A percentile compares a stretch with the other conserved stretches of the same genome.
phyloP scores from a whole-genome alignment of 768 basidiomycete genomes.

The Leccinum fibrillosum region DNA sequence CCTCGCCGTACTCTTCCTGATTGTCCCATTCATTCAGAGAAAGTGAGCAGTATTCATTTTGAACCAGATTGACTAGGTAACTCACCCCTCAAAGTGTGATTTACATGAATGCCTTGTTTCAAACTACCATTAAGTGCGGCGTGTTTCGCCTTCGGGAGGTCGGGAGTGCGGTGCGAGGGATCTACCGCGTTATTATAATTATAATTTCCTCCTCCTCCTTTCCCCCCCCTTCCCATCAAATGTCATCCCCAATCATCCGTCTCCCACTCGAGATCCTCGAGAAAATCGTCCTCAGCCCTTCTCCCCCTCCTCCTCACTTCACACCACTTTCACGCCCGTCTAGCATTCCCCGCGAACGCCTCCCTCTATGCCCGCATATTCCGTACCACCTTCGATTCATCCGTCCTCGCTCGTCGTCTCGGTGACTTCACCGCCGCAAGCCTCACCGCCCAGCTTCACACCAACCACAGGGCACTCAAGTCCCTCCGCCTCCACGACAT shows the following conservation, averaged over 20 bases:
- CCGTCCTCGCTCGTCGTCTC: conserved; percentile 52
- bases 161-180: too few relatives aligned
- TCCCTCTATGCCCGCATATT: conserved; percentile 56
- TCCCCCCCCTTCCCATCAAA: too few relatives aligned
- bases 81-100: conserved; percentile 39
- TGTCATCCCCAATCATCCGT: conserved; percentile 23
- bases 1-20: conserved; percentile 47
- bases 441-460: conserved; percentile 39
- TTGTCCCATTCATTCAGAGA: conserved; percentile 63
- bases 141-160: too few relatives aligned
- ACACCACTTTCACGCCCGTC: conserved; percentile 34
- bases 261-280: conserved; percentile 48
- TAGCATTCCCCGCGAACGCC: conserved; percentile 24
- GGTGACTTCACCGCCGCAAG: conserved; percentile 34
- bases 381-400: conserved; percentile 51
- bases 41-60: conserved; percentile 44
- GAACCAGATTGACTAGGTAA: conserved; percentile 12
- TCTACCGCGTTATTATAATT: too few relatives aligned
- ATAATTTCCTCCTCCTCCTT: too few relatives aligned
- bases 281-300: conserved; percentile 44
- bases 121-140: conserved; percentile 55
- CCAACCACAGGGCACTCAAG: conserved; percentile 32
- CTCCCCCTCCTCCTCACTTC: conserved; percentile 48
- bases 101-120: conserved; percentile 60
- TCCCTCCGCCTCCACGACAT: conserved; percentile 33